Base-by-base conservation (phyloP, 2,329 filamentous ascomycete species). In the Ophiostoma quercus region DNA sequence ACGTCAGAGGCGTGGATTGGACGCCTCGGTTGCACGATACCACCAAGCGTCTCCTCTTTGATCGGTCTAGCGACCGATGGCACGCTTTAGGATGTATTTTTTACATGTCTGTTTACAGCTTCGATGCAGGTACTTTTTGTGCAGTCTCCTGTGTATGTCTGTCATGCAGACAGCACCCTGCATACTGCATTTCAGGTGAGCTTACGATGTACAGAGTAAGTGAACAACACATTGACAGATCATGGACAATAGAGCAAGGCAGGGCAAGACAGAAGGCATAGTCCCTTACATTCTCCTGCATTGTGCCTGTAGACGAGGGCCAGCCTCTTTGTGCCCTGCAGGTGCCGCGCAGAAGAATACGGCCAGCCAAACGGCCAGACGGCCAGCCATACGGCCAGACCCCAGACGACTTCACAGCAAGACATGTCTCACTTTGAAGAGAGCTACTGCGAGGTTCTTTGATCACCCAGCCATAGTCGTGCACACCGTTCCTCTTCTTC, bases 361-460 rank as follows among this genome's bases (percentile, higher is more conserved):
- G 25, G 4, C 25, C 22, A 12, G 51, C 51, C 51, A 25, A n/a
- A 25, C 19, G 41, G n/a, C 51, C n/a, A 25, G 51, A 25, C 16
- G 11, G 51, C 51, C 51, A 25, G 51, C 25, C 25, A 54, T 3
- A 54, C n/a, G 22, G 51, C 51, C n/a, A 25, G 51, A 57, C 19
- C 51, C 51, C n/a, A 25, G 51, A 25, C 16, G 16, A 25, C 51
- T 25, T 57, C n/a, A 29, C 12, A 11, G 57, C 12, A 32, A 62
- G 62, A 65, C 34, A 22, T 65, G 62, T 39, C 34, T 65, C 34
- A 65, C 60, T 37, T 4, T 65, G 62, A 32, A 32, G 57, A 62
- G 25, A 62, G 57, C 57, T 62, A 62, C 57, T 62, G 57, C 57
- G 25, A 32, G 57, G 57, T 62, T 62, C 57, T 32, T 62, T 62